Percentiles rank a stretch among this genome's conserved stretches.
phyloP scores from a whole-genome alignment of 192 early-diverging fungal species.

The Umbelopsis ramanniana region DNA sequence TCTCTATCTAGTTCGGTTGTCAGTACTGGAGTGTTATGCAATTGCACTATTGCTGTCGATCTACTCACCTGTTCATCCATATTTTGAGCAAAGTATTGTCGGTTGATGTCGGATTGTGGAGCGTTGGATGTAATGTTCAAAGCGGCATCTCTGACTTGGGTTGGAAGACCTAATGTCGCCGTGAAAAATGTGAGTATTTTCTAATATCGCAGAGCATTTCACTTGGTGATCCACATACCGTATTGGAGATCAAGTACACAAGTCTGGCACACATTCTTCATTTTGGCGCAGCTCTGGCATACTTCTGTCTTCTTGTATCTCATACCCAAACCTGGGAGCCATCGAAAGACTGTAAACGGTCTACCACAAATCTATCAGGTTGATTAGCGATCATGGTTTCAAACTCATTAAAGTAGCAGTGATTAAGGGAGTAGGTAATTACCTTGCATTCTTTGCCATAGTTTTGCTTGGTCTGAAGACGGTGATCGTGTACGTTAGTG shows the following conservation, averaged over 20 bases:
- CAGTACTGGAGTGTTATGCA: not conserved
- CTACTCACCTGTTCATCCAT: constrained; percentile 63
- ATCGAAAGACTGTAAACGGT: constrained; percentile 96
- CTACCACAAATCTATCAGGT: constrained; percentile 70
- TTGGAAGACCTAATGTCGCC: constrained; percentile 68
- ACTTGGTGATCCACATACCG: constrained; percentile 37
- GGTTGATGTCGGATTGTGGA: constrained; percentile 86
- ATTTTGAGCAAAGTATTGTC: constrained; percentile 85
- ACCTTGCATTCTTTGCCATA: constrained; percentile 81
- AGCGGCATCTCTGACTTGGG: constrained; percentile 91
- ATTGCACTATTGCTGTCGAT: not conserved
- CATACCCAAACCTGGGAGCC: constrained; percentile 94
- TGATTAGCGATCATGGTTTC: not conserved
- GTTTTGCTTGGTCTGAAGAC: constrained; percentile 65
- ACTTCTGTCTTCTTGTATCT: constrained; percentile 99
- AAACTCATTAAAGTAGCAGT: not conserved
- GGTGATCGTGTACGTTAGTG: not conserved
- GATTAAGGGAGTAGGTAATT: not conserved
- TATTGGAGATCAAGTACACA: constrained; percentile 96
- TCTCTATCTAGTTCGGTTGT: constrained; percentile 30
- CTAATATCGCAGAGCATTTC: not conserved
- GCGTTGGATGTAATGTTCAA: constrained; percentile 76
- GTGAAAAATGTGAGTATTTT: constrained; percentile 2
- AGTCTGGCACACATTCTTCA: constrained; percentile 99
- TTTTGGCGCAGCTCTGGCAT: constrained; percentile 95